Percentiles rank a stretch among this genome's conserved stretches.
Conservation (phyloP, 1,139 yeast species). For the Hyphopichia buzzinii region DNA sequence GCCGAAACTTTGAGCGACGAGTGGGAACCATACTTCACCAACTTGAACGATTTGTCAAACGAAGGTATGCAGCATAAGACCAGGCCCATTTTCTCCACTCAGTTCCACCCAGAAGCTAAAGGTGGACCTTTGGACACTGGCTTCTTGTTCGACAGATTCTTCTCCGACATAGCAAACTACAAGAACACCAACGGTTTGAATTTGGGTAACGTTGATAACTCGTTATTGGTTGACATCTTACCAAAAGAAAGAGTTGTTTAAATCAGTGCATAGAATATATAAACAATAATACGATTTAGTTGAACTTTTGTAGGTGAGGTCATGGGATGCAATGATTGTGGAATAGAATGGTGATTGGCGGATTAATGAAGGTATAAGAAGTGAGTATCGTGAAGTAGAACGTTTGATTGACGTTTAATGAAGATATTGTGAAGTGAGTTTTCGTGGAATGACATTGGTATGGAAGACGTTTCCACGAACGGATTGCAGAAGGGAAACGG, state of each 20-base stretch:
- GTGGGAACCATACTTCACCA: slow-evolving; percentile 84
- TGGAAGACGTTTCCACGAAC: no score
- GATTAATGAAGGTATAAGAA: no score
- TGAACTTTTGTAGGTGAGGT: no score
- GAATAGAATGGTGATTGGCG: no score
- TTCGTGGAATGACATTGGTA: no score
- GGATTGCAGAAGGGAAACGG: no score
- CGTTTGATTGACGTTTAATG: no score
- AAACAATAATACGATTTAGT: no score
- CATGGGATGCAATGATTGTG: no score
- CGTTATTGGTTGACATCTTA: slow-evolving; percentile 72
- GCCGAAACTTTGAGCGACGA: slow-evolving; percentile 69
- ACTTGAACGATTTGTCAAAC: slow-evolving; percentile 91
- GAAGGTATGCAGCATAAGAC: slow-evolving; percentile 92
- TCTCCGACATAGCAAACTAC: slow-evolving; percentile 63
- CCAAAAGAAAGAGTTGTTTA: slow-evolving; percentile 78
- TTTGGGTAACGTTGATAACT: slow-evolving; percentile 45
- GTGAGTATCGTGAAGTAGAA: no score
- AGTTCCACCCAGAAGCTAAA: slow-evolving; percentile 98
- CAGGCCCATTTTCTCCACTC: slow-evolving; percentile 91
- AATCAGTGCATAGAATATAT: no score
- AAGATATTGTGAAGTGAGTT: no score
- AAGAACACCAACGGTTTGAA: slow-evolving; percentile 44
- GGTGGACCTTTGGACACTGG: slow-evolving; percentile 97
- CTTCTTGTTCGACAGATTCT: slow-evolving; percentile 86